A percentile compares a stretch with the other conserved stretches of the same genome.
Evolutionary conservation across 139 green algal genomes (phyloP).

Genomic region (Chlamydomonas schloesseri): DNA sequence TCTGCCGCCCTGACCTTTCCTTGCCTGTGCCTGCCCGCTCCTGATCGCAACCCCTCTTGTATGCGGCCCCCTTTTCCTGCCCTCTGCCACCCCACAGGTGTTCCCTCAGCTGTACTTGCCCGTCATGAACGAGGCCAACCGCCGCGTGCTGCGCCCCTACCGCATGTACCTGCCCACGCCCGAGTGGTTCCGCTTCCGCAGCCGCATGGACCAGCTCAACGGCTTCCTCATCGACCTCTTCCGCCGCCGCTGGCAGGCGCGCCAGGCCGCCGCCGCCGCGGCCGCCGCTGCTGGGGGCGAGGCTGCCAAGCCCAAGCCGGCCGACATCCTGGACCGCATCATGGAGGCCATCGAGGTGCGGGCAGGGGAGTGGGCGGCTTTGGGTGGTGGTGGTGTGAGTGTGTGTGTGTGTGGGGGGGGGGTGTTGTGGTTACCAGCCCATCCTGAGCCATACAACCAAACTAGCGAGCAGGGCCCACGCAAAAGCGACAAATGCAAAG

Average conservation of each 20-base stretch:
- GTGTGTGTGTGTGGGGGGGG: too few species aligned
- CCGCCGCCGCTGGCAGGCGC: constrained; percentile 53
- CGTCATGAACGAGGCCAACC: constrained; percentile 95
- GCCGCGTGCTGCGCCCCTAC: constrained; percentile 86
- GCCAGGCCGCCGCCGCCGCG: constrained; percentile 29
- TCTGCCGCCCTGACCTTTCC: too few species aligned
- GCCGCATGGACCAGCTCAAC: constrained; percentile 80
- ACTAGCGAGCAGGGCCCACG: too few species aligned
- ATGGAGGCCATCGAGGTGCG: constrained; percentile 72
- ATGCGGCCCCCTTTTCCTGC: not conserved
- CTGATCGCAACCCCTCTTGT: not conserved
- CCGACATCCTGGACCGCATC: constrained; percentile 88
- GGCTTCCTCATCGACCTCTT: constrained; percentile 79
- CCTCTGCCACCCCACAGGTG: constrained; percentile 64
- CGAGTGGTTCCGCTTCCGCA: constrained; percentile 64
- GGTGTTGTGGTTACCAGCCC: too few species aligned
- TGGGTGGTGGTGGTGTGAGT: not conserved
- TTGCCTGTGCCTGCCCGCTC: too few species aligned
- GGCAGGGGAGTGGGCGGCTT: not conserved
- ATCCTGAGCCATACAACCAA: too few species aligned
- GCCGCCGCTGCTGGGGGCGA: too few species aligned
- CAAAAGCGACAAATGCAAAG: too few species aligned
- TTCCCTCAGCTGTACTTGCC: constrained; percentile 95
- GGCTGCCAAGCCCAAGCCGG: not conserved
- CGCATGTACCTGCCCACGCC: constrained; percentile 82